Percentiles rank a stretch among this genome's conserved stretches.
phyloP scores from a whole-genome alignment of 2,329 filamentous ascomycete genomes.

The Zymoseptoria pseudotritici region DNA sequence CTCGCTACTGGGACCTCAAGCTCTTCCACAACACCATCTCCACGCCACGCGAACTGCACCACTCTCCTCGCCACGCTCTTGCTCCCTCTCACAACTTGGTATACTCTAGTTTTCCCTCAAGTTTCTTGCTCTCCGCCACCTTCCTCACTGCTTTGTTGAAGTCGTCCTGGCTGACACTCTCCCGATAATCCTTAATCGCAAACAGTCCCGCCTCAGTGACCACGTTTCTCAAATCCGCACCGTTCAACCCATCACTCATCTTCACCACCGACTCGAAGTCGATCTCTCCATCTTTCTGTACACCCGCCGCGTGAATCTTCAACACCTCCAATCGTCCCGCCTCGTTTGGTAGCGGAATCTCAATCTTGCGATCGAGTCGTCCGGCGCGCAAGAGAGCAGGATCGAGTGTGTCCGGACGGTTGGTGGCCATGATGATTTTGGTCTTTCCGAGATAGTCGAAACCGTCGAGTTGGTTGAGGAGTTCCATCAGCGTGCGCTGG shows the following conservation, averaged over 20 bases:
- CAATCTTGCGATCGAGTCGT: constrained; percentile 92
- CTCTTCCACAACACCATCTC: not conserved
- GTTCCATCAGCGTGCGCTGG: constrained; percentile 95
- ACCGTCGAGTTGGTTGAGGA: constrained; percentile 95
- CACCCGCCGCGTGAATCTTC: constrained; percentile 88
- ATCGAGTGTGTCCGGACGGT: constrained; percentile 92
- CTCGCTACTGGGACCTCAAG: not conserved
- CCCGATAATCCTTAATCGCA: constrained; percentile 96
- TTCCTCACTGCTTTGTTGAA: constrained; percentile 99
- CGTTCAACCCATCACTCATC: constrained; percentile 98
- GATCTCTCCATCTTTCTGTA: constrained; percentile 86
- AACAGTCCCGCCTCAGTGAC: constrained; percentile 96
- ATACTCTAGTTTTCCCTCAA: constrained; percentile 97
- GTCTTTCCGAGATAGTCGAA: constrained; percentile 99
- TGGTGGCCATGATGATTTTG: constrained; percentile 99
- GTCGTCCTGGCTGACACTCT: constrained; percentile 94
- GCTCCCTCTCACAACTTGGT: constrained; percentile 66
- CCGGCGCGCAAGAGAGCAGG: constrained; percentile 87
- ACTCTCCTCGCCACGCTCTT: not conserved
- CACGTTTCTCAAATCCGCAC: constrained; percentile 93
- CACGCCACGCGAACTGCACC: not conserved
- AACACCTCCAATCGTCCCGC: constrained; percentile 92
- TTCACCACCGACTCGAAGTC: constrained; percentile 99
- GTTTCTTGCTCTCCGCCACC: constrained; percentile 93
- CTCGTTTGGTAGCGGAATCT: constrained; percentile 95